Conservation (phyloP, 345 rosid species). For the Geranium rotundifolium region DNA sequence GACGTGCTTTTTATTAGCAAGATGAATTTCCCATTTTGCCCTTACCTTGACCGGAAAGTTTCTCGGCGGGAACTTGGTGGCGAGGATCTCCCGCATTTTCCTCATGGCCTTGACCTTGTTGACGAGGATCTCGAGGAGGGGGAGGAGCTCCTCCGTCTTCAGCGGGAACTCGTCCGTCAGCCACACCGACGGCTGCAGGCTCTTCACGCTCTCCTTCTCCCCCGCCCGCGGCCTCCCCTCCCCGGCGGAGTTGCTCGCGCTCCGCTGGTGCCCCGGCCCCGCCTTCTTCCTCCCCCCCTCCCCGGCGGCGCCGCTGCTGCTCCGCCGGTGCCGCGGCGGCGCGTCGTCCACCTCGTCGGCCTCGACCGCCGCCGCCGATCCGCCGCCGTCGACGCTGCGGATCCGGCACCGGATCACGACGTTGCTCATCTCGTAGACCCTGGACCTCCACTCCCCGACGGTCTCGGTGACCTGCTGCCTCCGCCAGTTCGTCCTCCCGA, state of each 20-base stretch:
- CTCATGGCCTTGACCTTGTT: conserved; percentile 89
- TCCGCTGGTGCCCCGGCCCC: conserved; percentile 24
- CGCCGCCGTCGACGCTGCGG: conserved; percentile 43
- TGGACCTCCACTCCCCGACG: conserved; percentile 76
- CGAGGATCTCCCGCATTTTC: conserved; percentile 76
- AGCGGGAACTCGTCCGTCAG: conserved; percentile 89
- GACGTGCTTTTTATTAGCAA: no score
- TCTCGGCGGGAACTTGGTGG: conserved; percentile 92
- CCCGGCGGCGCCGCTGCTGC: background rate
- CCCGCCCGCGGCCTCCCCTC: conserved; percentile 74
- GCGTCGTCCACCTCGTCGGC: conserved; percentile 53
- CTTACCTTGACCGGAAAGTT: conserved; percentile 94
- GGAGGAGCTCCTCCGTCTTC: conserved; percentile 79
- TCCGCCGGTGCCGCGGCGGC: conserved; percentile 20
- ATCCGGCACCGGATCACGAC: conserved; percentile 70
- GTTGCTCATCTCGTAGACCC: conserved; percentile 63
- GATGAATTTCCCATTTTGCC: no score
- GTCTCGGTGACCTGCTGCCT: conserved; percentile 66
- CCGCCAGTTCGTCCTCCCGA: conserved; percentile 68
- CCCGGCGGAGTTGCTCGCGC: conserved; percentile 86
- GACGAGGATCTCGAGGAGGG: conserved; percentile 85
- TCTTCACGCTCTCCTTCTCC: conserved; percentile 75
- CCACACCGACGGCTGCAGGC: conserved; percentile 85
- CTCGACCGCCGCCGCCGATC: conserved; percentile 58
- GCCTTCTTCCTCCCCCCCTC: background rate